Evolutionary conservation across 495 filamentous ascomycete genomes (phyloP), one percentile per base, ranked within the genome.

Genomic region (Penicillium chermesinum): DNA sequence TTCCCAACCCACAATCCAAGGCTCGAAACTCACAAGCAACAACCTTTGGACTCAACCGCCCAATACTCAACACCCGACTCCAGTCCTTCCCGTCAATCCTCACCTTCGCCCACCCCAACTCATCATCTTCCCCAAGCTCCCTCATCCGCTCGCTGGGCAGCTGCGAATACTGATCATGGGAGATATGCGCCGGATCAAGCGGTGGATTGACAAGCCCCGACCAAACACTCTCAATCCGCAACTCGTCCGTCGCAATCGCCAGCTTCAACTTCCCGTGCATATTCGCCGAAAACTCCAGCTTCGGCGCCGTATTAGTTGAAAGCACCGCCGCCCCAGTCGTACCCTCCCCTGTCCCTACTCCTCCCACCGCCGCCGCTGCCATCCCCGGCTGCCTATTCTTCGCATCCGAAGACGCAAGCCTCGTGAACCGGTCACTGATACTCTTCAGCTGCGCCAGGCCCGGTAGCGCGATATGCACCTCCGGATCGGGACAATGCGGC

Each of bases 401-500:
- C 1, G 52, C 73, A 27, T 61, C 59, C 16, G 65, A 46, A 13
- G 57, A 55, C 7, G 81, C 82, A 0, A 96, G 77, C 52, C 87
- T 91, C 36, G 88, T 96, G 70, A 96, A 95, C 34, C 93, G 85
- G 64, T 98, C 93, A 5, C 86, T 89, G 49, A 97, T 91, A 46
- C 82, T 82, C 54, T 96, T 96, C 42, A 98, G 69, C 53, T 94
- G 89, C 6, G 85, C 60, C 2, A 98, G 70, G 0, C 85, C 81
- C 0, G 93, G 93, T 0, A 98, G 80, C 30, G 88, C 79, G 65
- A 98, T 91, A 68, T 97, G 86, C 1, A 95, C 90, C 60, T 98
- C 91, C 35, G 91, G 89, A 57, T 96, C 90, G 17, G 88, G 84
- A 43, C 89, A 88, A 44, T 80, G 82, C 12, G 93, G 93, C 66